Base-by-base conservation (phyloP, 352 stramenopile species). In the Phytophthora melonis region DNA sequence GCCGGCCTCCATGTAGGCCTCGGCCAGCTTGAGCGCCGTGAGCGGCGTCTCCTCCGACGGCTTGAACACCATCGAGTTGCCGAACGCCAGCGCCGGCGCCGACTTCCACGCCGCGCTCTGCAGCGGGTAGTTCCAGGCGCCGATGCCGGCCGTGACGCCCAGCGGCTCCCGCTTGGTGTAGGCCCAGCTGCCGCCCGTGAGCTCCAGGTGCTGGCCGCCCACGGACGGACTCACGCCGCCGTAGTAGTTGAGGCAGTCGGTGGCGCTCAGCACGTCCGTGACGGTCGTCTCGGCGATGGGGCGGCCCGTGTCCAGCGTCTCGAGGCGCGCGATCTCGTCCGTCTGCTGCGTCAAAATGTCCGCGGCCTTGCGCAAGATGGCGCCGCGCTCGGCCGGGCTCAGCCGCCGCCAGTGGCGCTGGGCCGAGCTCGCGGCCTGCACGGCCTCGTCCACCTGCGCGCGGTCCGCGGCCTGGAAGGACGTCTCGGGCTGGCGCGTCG, bases 21-120 rank as follows among this genome's bases (percentile, higher is more conserved):
- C 81, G 0, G 87, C 88, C 34, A 95, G 75, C 39, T 87, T 78
- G 43, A 95, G 65, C 21, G 88, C 88, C 21, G 86, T 82, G 32
- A 95, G 69, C 14, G 93, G 93, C 55, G 93, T 98, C 77, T 97
- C 86, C 63, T 95, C 88, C 0, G 90, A 95, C 9, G 92, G 85
- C 74, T 98, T 98, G 68, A 98, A 90, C n/a, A 98, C 88, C 81
- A 98, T 93, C 21, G 91, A 87, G 74, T 97, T 98, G 27, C 94
- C 94, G 62, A 94, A 95, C 16, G 90, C 86, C 34, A 98, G 79
- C 13, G 91, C 85, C 0, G 88, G 87, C 9, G 87, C 88, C 21
- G 87, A 93, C 68, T 95, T 95, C 88, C 88, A 95, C 11, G 79
- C 84, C 19, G 88, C 88, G 45, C 87, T 94, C 58, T 94, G 88